These are phyloP conservation scores for Fusarium nematophilum DNA, from an alignment of 2,329 filamentous ascomycete genomes.

Conservation along the genomic window DNA sequence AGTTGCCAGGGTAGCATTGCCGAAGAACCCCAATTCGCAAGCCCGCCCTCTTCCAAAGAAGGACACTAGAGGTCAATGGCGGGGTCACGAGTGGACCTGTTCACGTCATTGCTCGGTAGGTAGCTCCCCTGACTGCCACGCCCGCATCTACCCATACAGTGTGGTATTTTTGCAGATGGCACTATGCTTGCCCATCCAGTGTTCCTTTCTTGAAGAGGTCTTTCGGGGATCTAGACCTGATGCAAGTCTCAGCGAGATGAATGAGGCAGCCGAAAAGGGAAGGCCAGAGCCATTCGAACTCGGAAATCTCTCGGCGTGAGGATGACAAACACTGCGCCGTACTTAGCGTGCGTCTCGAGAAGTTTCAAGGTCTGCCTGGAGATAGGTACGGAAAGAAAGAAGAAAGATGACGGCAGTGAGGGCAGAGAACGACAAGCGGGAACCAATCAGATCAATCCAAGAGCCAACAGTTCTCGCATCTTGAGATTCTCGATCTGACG, in stretches of 20 bases:
- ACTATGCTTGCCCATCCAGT: too few relatives aligned
- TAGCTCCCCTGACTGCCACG: conserved; percentile 1
- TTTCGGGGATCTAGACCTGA: neutral
- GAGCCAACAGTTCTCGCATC: conserved; percentile 20
- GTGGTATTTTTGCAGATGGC: neutral
- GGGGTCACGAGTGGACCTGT: conserved; percentile 16
- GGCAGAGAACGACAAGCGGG: neutral
- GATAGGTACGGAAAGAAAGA: neutral
- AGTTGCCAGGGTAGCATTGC: conserved; percentile 9
- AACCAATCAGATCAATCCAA: conserved; percentile 25
- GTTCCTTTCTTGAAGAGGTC: too few relatives aligned
- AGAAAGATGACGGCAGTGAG: neutral
- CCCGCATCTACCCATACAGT: conserved; percentile 1
- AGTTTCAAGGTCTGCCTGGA: too few relatives aligned
- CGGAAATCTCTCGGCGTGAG: too few relatives aligned
- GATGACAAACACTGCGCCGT: too few relatives aligned
- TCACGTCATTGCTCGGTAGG: conserved; percentile 28
- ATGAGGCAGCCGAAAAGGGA: too few relatives aligned
- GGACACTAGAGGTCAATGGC: neutral
- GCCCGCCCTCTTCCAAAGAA: conserved; percentile 2
- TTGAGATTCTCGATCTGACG: conserved; percentile 36
- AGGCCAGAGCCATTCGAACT: too few relatives aligned
- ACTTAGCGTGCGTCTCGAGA: too few relatives aligned
- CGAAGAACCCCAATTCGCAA: conserved; percentile 16
- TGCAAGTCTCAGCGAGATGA: too few relatives aligned